Evolutionary conservation across 768 basidiomycete genomes (phyloP).

Genomic region (Mycena rebaudengoi): DNA sequence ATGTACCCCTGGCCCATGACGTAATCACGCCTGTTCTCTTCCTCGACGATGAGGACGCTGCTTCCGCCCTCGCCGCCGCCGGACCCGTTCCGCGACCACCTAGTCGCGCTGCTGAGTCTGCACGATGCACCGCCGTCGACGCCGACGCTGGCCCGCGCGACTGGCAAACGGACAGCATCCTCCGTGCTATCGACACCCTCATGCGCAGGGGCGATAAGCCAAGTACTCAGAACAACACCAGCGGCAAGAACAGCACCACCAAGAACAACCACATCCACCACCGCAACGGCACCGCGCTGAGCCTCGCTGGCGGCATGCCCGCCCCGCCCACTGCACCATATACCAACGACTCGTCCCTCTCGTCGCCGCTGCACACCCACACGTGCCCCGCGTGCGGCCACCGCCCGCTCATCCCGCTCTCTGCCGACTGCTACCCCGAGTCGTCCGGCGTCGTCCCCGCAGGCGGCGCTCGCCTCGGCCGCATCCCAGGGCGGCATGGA

Average conservation of each 20-base stretch:
- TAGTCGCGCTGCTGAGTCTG: conserved; percentile 61
- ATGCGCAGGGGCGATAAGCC: not conserved
- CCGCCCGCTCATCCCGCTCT: not conserved
- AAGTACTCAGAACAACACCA: conserved; percentile 3
- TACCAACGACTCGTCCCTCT: not conserved
- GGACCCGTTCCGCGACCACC: conserved; percentile 60
- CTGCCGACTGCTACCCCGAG: conserved; percentile 22
- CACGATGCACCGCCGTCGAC: conserved; percentile 56
- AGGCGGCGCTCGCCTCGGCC: conserved; percentile 61
- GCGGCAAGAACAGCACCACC: not conserved
- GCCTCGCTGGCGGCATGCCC: no score
- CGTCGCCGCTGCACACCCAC: not conserved
- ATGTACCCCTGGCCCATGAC: no score
- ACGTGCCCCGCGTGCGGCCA: conserved; percentile 26
- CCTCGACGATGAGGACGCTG: no score
- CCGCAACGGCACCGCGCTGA: not conserved
- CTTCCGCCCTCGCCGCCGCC: not conserved
- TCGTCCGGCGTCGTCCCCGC: conserved; percentile 54
- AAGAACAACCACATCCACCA: not conserved
- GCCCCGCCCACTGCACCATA: not conserved
- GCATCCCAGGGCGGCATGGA: conserved; percentile 69
- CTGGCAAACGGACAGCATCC: conserved; percentile 57
- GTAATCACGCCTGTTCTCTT: no score
- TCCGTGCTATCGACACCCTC: conserved; percentile 16
- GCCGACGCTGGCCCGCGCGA: conserved; percentile 53